phyloP scores from a whole-genome alignment of 805 yeast genomes.

The Metschnikowia hibisci region DNA sequence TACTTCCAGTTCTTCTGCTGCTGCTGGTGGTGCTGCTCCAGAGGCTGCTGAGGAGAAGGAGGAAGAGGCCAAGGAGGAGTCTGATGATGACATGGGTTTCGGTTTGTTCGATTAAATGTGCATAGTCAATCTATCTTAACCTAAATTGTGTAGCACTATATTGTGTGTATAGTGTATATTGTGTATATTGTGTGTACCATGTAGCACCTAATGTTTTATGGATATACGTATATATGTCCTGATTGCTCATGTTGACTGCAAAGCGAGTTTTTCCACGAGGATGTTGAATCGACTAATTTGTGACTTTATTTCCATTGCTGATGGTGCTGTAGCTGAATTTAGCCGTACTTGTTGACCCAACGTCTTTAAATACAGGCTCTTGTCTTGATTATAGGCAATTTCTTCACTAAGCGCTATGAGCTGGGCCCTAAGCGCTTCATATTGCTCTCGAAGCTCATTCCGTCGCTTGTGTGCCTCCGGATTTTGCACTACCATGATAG shows the following conservation, averaged over 20 bases:
- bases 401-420: slow-evolving; percentile 15
- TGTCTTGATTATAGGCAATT: slow-evolving; percentile 27
- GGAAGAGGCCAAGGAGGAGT: slow-evolving; percentile 60
- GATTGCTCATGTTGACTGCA: background rate
- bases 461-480: background rate
- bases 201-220: too few relatives aligned
- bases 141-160: background rate
- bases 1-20: slow-evolving; percentile 66
- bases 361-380: slow-evolving; percentile 24
- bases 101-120: slow-evolving; percentile 91
- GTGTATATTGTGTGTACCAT: too few relatives aligned
- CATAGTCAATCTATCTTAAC: slow-evolving; percentile 2
- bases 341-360: slow-evolving; percentile 12
- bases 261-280: slow-evolving; percentile 24
- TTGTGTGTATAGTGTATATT: too few relatives aligned
- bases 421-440: slow-evolving; percentile 10
- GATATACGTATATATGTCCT: too few relatives aligned
- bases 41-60: slow-evolving; percentile 71
- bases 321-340: slow-evolving; percentile 1
- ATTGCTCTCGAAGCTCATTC: slow-evolving; percentile 6
- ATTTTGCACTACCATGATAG: too few relatives aligned
- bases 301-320: background rate
- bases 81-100: slow-evolving; percentile 79
- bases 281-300: slow-evolving; percentile 28
- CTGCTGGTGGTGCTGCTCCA: slow-evolving; percentile 66